phyloP scores from a whole-genome alignment of 345 rosid species.

The Bruguiera parviflora region DNA sequence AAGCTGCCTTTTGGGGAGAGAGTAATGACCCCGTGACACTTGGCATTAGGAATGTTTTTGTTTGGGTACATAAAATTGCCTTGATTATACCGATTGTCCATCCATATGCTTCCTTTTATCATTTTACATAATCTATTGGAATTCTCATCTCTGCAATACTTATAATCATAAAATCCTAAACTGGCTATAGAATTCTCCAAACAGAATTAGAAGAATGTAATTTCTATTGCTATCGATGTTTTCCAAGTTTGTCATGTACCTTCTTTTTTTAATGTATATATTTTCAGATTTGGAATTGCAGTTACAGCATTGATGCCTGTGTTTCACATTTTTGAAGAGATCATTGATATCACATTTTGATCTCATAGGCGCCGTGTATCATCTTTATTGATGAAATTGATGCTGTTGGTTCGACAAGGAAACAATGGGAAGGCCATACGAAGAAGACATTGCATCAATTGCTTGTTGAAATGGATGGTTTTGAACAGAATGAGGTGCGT shows the following conservation, averaged over 20 bases:
- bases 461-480: slow-evolving; percentile 99
- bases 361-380: slow-evolving; percentile 87
- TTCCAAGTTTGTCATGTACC: background rate
- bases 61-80: too few relatives aligned
- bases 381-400: slow-evolving; percentile 98
- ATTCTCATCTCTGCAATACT: too few relatives aligned
- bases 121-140: too few relatives aligned
- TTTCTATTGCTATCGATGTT: background rate
- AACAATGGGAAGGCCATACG: slow-evolving; percentile 99
- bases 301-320: background rate
- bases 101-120: too few relatives aligned
- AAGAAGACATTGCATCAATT: slow-evolving; percentile 98
- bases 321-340: background rate
- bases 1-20: too few relatives aligned
- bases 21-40: too few relatives aligned
- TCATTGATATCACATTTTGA: slow-evolving; percentile 9
- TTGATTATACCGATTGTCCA: too few relatives aligned
- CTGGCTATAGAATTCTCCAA: too few relatives aligned
- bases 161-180: too few relatives aligned
- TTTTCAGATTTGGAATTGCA: background rate
- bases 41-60: too few relatives aligned
- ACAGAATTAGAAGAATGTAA: too few relatives aligned
- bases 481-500: slow-evolving; percentile 92
- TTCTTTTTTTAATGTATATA: background rate
- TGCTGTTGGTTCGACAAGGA: slow-evolving; percentile 95